A percentile compares a stretch with the other conserved stretches of the same genome.
Evolutionary conservation across 768 basidiomycete species (phyloP).

Genomic region (Kwoniella europaea): DNA sequence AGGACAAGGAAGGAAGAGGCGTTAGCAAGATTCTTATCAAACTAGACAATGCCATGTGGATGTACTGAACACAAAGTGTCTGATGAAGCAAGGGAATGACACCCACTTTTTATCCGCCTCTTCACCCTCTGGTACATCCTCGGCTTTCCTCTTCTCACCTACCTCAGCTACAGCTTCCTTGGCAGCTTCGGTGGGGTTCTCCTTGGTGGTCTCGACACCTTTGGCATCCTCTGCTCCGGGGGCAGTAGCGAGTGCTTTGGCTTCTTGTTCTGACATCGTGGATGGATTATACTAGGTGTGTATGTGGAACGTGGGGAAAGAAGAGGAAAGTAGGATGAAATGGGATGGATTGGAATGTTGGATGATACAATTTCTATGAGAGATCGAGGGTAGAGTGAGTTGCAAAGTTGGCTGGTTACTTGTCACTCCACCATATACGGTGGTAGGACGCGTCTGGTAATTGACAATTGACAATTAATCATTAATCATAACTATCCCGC

Average conservation of each 20-base stretch:
- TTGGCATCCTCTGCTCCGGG: constrained; percentile 25
- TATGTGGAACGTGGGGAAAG: not conserved
- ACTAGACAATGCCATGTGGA: not conserved
- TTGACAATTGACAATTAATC: too few relatives aligned
- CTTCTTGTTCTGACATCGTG: constrained; percentile 33
- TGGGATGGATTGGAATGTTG: too few relatives aligned
- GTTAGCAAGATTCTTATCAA: not conserved
- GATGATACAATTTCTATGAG: not conserved
- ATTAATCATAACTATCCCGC: not conserved
- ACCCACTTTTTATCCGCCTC: constrained; percentile 40
- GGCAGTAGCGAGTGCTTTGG: constrained; percentile 27
- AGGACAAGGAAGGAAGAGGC: not conserved
- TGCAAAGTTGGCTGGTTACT: not conserved
- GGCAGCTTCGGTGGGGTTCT: constrained; percentile 8
- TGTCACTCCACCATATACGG: not conserved
- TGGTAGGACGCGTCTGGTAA: not conserved
- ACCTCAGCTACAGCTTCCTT: constrained; percentile 24
- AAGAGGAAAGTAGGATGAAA: constrained; percentile 4
- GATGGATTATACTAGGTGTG: not conserved
- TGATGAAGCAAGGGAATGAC: not conserved
- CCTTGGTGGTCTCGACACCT: constrained; percentile 15
- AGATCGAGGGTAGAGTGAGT: constrained; percentile 1
- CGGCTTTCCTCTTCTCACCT: constrained; percentile 46
- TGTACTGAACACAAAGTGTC: not conserved
- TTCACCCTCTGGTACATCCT: constrained; percentile 19